A percentile compares a stretch with the other conserved stretches of the same genome.
Evolutionary conservation across 2,329 filamentous ascomycete genomes (phyloP).

Genomic region (Scleromitrula shiraiana): DNA sequence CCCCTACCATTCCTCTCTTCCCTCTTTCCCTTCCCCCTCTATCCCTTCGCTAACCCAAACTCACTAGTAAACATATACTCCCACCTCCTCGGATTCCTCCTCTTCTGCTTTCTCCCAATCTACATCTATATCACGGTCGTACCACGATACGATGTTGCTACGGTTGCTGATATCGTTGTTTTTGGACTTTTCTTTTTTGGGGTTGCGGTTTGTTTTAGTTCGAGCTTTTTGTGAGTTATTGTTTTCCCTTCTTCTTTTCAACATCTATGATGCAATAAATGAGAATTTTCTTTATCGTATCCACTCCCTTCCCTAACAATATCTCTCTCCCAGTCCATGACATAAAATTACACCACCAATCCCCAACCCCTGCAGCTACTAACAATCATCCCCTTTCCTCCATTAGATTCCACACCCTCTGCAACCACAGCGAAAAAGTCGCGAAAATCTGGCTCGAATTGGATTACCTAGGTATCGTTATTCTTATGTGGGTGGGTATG

Average conservation of each 20-base stretch:
- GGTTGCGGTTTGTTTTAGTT: constrained; percentile 31
- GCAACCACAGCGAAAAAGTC: constrained; percentile 32
- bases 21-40: background rate
- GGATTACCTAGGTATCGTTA: constrained; percentile 33
- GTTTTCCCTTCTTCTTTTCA: background rate
- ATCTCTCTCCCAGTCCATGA: background rate
- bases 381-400: too few species aligned
- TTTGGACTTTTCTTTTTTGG: constrained; percentile 34
- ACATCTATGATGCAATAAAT: background rate
- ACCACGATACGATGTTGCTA: constrained; percentile 28
- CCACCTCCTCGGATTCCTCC: constrained; percentile 37
- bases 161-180: constrained; percentile 30
- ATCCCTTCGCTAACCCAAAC: background rate
- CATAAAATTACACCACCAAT: background rate
- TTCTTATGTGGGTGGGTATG: constrained; percentile 34
- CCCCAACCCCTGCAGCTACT: background rate
- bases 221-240: constrained; percentile 30
- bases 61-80: constrained; percentile 31
- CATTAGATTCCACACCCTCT: constrained; percentile 30
- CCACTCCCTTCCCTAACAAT: background rate
- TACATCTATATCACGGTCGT: constrained; percentile 26
- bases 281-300: background rate
- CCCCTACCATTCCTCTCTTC: background rate
- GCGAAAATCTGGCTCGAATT: constrained; percentile 31
- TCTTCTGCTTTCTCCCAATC: constrained; percentile 26